phyloP scores from a whole-genome alignment of 139 green algal genomes.

The Tetradesmus lagerheimii region DNA sequence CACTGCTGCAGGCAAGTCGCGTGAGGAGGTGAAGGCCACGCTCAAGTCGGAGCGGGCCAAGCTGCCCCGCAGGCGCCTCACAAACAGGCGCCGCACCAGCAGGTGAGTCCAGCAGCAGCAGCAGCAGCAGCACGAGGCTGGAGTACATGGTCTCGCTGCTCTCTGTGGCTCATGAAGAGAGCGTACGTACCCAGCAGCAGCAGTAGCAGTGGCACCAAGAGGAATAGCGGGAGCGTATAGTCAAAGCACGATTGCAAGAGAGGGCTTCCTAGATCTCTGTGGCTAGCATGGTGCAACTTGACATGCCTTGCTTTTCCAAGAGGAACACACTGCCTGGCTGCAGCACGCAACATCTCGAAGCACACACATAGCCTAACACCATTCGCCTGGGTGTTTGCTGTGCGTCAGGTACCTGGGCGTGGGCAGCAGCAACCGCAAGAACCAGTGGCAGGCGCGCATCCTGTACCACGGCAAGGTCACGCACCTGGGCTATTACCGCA shows the following conservation, averaged over 20 bases:
- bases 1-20: conserved; percentile 61
- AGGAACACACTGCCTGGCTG: not conserved
- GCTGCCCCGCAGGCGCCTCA: conserved; percentile 68
- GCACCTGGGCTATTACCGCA: conserved; percentile 77
- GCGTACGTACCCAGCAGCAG: not conserved
- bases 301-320: no score
- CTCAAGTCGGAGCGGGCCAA: conserved; percentile 83
- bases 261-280: no score
- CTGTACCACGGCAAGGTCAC: conserved; percentile 85
- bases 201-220: not conserved
- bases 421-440: conserved; percentile 79
- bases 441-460: conserved; percentile 87
- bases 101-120: conserved; percentile 17
- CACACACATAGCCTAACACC: not conserved
- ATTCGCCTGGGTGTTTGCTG: not conserved
- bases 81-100: conserved; percentile 70
- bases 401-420: conserved; percentile 76
- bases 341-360: not conserved
- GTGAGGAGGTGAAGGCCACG: conserved; percentile 81
- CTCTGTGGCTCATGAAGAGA: no score
- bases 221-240: no score
- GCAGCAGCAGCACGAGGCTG: not conserved
- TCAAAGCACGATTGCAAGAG: no score
- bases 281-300: no score
- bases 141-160: no score